These are phyloP conservation scores for Xylaria sp. DNA, from an alignment of 2,329 filamentous ascomycete genomes.

Conservation along the genomic window DNA sequence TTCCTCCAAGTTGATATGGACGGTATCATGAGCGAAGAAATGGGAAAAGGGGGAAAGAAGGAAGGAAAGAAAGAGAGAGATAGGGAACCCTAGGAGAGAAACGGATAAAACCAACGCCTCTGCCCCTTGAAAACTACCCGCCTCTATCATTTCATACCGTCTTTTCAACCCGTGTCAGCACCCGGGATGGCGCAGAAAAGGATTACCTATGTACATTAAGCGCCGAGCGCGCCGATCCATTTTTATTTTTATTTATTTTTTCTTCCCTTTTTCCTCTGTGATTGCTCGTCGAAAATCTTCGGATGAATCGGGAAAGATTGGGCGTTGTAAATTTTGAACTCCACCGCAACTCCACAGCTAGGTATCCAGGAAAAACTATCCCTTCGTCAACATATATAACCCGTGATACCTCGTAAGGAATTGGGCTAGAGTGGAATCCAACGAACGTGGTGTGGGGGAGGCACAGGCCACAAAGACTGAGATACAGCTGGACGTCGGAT, in stretches of 20 bases:
- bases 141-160: slow-evolving; percentile 17
- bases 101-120: slow-evolving; percentile 11
- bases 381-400: slow-evolving; percentile 3
- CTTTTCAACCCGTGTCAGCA: slow-evolving; percentile 2
- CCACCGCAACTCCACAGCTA: slow-evolving; percentile 8
- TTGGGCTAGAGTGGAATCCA: slow-evolving; percentile 6
- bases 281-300: slow-evolving; percentile 25
- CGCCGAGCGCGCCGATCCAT: slow-evolving; percentile 6
- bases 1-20: slow-evolving; percentile 6
- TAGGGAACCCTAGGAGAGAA: neutral
- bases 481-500: slow-evolving; percentile 1
- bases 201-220: slow-evolving; percentile 19
- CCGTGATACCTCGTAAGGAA: slow-evolving; percentile 4
- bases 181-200: slow-evolving; percentile 7
- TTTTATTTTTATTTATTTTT: slow-evolving; percentile 4
- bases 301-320: slow-evolving; percentile 8
- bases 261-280: slow-evolving; percentile 5
- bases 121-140: slow-evolving; percentile 11
- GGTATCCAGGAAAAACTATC: slow-evolving; percentile 10
- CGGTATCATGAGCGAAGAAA: slow-evolving; percentile 14
- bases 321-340: slow-evolving; percentile 6
- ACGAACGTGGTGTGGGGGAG: slow-evolving; percentile 5
- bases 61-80: neutral
- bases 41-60: neutral
- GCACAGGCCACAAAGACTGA: slow-evolving; percentile 1